Evolutionary conservation across 106 monocot genomes (phyloP), one percentile per base, ranked within the genome.

Genomic region (Xerophyta viscosa): DNA sequence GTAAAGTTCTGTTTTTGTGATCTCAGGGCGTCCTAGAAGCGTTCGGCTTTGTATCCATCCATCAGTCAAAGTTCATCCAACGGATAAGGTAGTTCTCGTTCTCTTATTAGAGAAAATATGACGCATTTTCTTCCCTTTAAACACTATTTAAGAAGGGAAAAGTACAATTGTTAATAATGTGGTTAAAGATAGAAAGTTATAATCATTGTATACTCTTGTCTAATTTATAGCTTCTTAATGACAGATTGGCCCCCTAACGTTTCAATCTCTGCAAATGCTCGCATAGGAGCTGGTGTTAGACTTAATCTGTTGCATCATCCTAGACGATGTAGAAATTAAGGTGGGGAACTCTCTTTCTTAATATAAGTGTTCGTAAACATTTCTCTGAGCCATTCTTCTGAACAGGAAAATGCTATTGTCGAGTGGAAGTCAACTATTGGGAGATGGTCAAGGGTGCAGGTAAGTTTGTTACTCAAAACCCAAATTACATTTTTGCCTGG

Each of bases 171-270:
- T n/a, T n/a, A n/a, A n/a, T n/a, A n/a, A n/a, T n/a, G n/a, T n/a
- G n/a, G n/a, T n/a, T n/a, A n/a, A n/a, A n/a, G n/a, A n/a, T n/a
- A n/a, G n/a, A n/a, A n/a, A n/a, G n/a, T n/a, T n/a, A n/a, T n/a
- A n/a, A n/a, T n/a, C n/a, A n/a, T n/a, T n/a, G n/a, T n/a, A n/a
- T n/a, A n/a, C n/a, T n/a, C n/a, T n/a, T n/a, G n/a, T n/a, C n/a
- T n/a, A n/a, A n/a, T n/a, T n/a, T n/a, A n/a, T n/a, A n/a, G n/a
- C n/a, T n/a, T n/a, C n/a, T n/a, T n/a, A n/a, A n/a, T n/a, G 50
- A 57, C 84, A 94, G 94, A 88, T 94, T 67, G 94, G 94, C n/a
- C 94, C n/a, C n/a, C 88, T 14, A 88, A 87, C 76, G 94, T 94
- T 41, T 94, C 94, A 21, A 81, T 94, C 46, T 94, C 94, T 58